Percentiles rank a stretch among this genome's conserved stretches.
These are phyloP conservation scores for Pharus latifolius DNA, from an alignment of 176 grass and related monocot genomes.

Conservation along the genomic window DNA sequence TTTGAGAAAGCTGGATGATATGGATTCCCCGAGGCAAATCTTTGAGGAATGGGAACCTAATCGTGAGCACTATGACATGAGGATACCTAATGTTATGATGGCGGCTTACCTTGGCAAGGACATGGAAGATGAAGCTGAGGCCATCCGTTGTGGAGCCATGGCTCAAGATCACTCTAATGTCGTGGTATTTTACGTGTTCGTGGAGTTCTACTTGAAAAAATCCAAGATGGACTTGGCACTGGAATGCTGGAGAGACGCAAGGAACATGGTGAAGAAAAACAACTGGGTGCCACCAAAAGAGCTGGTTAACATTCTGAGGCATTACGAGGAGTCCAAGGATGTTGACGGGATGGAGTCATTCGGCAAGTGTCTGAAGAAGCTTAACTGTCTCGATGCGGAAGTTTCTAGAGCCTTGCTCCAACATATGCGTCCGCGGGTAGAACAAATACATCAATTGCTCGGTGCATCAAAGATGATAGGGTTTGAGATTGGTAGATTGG, in stretches of 20 bases:
- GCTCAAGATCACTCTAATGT: background rate
- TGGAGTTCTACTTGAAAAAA: constrained; percentile 27
- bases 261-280: constrained; percentile 2
- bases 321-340: constrained; percentile 34
- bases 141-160: constrained; percentile 22
- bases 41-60: constrained; percentile 43
- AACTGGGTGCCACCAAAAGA: constrained; percentile 17
- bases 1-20: constrained; percentile 33
- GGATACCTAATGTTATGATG: constrained; percentile 36
- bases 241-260: constrained; percentile 7
- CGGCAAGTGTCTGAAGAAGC: constrained; percentile 8
- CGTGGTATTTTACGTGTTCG: constrained; percentile 19
- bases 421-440: constrained; percentile 13
- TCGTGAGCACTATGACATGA: constrained; percentile 17
- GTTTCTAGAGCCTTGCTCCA: constrained; percentile 3
- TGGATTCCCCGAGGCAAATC: constrained; percentile 8
- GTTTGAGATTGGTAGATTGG: too few relatives aligned
- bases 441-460: constrained; percentile 3
- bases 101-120: constrained; percentile 27
- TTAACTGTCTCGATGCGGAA: constrained; percentile 17
- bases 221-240: background rate
- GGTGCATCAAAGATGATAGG: constrained; percentile 12
- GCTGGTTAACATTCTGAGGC: constrained; percentile 23
- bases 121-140: constrained; percentile 41
- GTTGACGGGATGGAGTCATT: constrained; percentile 21